phyloP scores from a whole-genome alignment of 2,329 filamentous ascomycete species.

The Gaeumannomyces tritici region DNA sequence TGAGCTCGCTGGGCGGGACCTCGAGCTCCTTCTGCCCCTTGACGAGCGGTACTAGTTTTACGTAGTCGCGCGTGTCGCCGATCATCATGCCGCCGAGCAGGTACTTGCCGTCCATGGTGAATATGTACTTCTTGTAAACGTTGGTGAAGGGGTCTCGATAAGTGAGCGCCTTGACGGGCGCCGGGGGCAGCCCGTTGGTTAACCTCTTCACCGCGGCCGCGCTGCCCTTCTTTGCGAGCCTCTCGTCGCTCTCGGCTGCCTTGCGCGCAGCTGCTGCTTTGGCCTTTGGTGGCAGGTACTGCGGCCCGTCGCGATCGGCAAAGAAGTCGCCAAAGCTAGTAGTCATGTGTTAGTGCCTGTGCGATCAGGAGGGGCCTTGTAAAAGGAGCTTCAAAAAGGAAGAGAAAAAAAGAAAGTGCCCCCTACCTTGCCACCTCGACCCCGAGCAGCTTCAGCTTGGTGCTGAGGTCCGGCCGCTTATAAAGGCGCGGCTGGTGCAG shows the following conservation, averaged over 20 bases:
- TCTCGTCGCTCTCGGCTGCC: conserved; percentile 12
- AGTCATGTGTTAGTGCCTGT: no score
- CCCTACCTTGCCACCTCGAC: conserved; percentile 90
- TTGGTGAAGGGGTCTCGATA: conserved; percentile 84
- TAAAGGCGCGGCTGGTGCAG: conserved; percentile 60
- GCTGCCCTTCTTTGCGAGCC: conserved; percentile 23
- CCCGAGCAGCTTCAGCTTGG: conserved; percentile 80
- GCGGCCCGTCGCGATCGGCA: conserved; percentile 75
- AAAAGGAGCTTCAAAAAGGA: no score
- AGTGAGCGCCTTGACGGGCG: conserved; percentile 69
- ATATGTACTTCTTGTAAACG: conserved; percentile 90
- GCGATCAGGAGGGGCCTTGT: no score
- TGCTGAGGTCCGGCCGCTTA: conserved; percentile 79
- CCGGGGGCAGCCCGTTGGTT: conserved; percentile 43
- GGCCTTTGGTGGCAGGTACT: conserved; percentile 50
- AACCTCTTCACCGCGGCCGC: conserved; percentile 33
- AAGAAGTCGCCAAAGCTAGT: conserved; percentile 94
- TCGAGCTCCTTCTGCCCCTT: conserved; percentile 75
- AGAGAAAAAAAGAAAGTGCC: no score
- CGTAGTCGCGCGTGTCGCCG: conserved; percentile 81
- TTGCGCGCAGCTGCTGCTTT: conserved; percentile 32
- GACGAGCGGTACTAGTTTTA: conserved; percentile 80
- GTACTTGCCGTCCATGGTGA: conserved; percentile 82
- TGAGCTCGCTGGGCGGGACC: conserved; percentile 70
- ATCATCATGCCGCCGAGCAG: conserved; percentile 97